These are phyloP conservation scores for Hymenoscyphus linearis DNA, from an alignment of 2,329 filamentous ascomycete species.

Conservation along the genomic window DNA sequence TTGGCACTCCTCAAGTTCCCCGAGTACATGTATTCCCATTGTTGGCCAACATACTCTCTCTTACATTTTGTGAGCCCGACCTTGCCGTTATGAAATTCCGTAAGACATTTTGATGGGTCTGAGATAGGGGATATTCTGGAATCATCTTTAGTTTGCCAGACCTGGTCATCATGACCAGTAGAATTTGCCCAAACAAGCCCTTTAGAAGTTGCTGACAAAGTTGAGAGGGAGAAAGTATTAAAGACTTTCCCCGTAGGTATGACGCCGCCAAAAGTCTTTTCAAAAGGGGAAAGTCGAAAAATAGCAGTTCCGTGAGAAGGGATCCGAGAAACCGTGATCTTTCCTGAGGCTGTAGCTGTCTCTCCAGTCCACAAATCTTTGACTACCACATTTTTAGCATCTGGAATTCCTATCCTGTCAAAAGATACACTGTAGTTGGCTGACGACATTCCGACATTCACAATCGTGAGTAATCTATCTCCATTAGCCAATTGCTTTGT, in stretches of 20 bases:
- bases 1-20: constrained; percentile 39
- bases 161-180: constrained; percentile 36
- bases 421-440: constrained; percentile 31
- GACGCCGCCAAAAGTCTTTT: constrained; percentile 10
- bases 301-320: constrained; percentile 34
- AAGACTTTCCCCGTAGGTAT: constrained; percentile 44
- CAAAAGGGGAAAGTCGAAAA: constrained; percentile 36
- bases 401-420: constrained; percentile 24
- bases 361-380: constrained; percentile 42
- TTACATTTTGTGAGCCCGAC: constrained; percentile 33
- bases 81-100: constrained; percentile 31
- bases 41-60: constrained; percentile 29
- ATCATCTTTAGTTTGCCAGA: constrained; percentile 36
- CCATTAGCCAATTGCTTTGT: constrained; percentile 42
- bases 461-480: constrained; percentile 41
- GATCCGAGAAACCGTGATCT: constrained; percentile 35
- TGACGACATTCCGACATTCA: constrained; percentile 38
- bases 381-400: constrained; percentile 27
- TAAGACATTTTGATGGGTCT: constrained; percentile 34
- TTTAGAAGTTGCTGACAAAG: constrained; percentile 32
- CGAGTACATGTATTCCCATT: constrained; percentile 40
- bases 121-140: constrained; percentile 37
- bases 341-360: constrained; percentile 30
- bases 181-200: constrained; percentile 35
- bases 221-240: constrained; percentile 42